These are phyloP conservation scores for Colletotrichum tropicale DNA, from an alignment of 2,329 filamentous ascomycete species.

Conservation along the genomic window DNA sequence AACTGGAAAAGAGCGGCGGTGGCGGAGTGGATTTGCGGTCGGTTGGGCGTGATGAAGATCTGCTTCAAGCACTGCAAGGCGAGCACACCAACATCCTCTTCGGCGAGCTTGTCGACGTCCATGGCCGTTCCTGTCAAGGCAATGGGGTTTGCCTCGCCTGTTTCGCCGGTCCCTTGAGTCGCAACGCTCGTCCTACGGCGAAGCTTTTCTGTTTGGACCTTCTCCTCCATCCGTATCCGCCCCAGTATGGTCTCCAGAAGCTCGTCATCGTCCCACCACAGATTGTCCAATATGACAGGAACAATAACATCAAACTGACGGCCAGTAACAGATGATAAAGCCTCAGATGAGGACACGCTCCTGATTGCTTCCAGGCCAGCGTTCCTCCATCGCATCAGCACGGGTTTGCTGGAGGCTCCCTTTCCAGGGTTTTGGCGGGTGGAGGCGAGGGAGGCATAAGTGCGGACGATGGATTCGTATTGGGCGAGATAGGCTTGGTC, in stretches of 20 bases:
- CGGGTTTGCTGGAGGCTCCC: conserved; percentile 67
- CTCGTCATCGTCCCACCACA: conserved; percentile 76
- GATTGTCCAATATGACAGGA: conserved; percentile 84
- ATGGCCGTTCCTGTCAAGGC: conserved; percentile 81
- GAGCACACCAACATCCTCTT: conserved; percentile 84
- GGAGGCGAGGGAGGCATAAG: conserved; percentile 82
- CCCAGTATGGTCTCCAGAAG: conserved; percentile 72
- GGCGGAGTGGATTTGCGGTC: conserved; percentile 79
- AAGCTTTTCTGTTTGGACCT: conserved; percentile 67
- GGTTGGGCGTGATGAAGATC: conserved; percentile 83
- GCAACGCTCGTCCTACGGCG: conserved; percentile 79
- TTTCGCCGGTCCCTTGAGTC: conserved; percentile 75
- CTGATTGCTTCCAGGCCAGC: conserved; percentile 79
- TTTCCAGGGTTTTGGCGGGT: conserved; percentile 59
- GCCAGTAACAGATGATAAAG: conserved; percentile 74
- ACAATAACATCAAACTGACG: conserved; percentile 80
- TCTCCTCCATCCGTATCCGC: conserved; percentile 72
- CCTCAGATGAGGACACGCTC: conserved; percentile 80
- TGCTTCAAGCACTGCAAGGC: conserved; percentile 87
- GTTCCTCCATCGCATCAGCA: conserved; percentile 79
- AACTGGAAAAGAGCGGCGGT: conserved; percentile 78
- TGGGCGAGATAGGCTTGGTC: conserved; percentile 83
- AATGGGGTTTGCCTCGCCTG: conserved; percentile 68
- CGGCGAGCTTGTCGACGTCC: conserved; percentile 87
- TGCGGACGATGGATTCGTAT: conserved; percentile 80